Base-by-base conservation (phyloP, 768 basidiomycete genomes). In the Lactarius psammicola region DNA sequence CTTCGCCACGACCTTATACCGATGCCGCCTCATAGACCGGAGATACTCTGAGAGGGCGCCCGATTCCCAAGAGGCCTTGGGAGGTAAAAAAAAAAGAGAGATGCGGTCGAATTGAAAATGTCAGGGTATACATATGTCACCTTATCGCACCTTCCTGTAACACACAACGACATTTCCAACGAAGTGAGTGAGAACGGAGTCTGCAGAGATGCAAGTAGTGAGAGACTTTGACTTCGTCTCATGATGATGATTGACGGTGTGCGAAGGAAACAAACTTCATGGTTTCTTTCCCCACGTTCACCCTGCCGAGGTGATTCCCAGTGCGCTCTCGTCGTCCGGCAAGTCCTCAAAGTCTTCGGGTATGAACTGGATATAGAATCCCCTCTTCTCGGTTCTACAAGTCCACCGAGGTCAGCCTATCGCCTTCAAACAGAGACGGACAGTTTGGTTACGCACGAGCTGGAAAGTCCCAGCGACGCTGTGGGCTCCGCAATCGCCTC, bases 351-450 rank as follows among this genome's bases (percentile, higher is more conserved):
- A 64, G 23, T 64, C 63, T 26, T 64, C 63, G 18, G 63, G 63
- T n/a, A 64, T 64, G 46, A 64, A 64, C 20, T 64, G 56, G 42
- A 59, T 64, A 31, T 64, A 64, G 49, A 64, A 64, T 15, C 63
- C 63, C 30, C 63, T 42, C 63, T 20, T 57, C 33, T 64, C 63
- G 13, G 63, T 58, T 44, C 56, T 64, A 15, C 38, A 28, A 23
- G 18, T 20, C 55, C 55, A 23, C 54, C 54, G 5, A 30, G 9
- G 33, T 30, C 31, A 56, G 31, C 55, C 28, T n/a, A 34, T 20
- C 26, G 57, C 26, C 46, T 23, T 62, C 60, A 18, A 54, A 28
- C 11, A 49, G 11, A 38, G 51, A 56, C 28, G 28, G 8, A 38
- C 33, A 4, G 30, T 17, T 33, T 5, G 11, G 33, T 30, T 9